Evolutionary conservation across 1,139 yeast species (phyloP).

Genomic region (Hyphopichia wangnamkhiaoensis): DNA sequence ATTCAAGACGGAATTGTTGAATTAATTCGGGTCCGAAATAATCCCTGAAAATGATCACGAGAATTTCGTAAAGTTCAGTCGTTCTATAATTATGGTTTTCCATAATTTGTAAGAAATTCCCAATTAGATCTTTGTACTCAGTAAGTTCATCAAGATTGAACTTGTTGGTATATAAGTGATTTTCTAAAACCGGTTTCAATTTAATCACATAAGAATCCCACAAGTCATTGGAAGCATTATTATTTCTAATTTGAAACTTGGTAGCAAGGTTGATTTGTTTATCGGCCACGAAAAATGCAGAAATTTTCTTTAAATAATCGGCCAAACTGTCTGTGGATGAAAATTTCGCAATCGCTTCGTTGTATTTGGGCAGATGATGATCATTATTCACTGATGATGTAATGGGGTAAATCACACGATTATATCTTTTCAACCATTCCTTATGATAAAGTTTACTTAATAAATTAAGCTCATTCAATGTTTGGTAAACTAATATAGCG

Average conservation of each 20-base stretch:
- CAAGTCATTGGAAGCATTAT: slow-evolving; percentile 66
- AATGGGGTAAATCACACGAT: slow-evolving; percentile 69
- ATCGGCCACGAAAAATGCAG: slow-evolving; percentile 80
- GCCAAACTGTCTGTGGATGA: slow-evolving; percentile 33
- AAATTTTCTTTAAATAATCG: slow-evolving; percentile 59
- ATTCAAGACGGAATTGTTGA: slow-evolving; percentile 60
- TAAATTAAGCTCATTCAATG: slow-evolving; percentile 63
- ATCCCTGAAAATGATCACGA: slow-evolving; percentile 58
- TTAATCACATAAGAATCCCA: slow-evolving; percentile 73
- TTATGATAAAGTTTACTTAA: slow-evolving; percentile 65
- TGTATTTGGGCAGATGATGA: slow-evolving; percentile 10
- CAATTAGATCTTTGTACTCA: slow-evolving; percentile 56
- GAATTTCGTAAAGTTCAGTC: slow-evolving; percentile 60
- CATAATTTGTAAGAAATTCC: slow-evolving; percentile 74
- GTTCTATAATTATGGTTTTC: slow-evolving; percentile 70
- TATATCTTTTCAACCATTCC: slow-evolving; percentile 75
- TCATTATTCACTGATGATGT: slow-evolving; percentile 31
- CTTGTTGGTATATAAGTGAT: slow-evolving; percentile 32
- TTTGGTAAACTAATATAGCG: slow-evolving; percentile 77
- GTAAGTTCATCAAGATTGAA: slow-evolving; percentile 34
- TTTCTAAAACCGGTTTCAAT: slow-evolving; percentile 54
- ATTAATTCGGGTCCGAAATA: slow-evolving; percentile 60
- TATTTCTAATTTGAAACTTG: slow-evolving; percentile 53
- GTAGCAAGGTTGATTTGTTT: slow-evolving; percentile 61
- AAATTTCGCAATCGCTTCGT: slow-evolving; percentile 17